Evolutionary conservation across 257 asterid genomes (phyloP).

Genomic region (Jasminum sambac): DNA sequence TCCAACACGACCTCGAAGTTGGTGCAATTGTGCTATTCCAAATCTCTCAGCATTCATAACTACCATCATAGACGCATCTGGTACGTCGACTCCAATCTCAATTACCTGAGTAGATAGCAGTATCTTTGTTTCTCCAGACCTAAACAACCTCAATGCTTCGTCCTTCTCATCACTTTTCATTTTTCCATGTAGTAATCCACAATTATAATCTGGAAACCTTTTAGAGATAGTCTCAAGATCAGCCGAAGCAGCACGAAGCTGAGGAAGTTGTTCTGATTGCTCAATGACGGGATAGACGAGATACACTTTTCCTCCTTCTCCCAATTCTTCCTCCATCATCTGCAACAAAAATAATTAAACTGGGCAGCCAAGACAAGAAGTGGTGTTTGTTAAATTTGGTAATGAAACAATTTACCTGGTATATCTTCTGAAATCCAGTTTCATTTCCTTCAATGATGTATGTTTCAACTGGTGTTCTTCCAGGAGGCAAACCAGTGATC

Average conservation of each 20-base stretch:
- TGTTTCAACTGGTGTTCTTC: slow-evolving; percentile 87
- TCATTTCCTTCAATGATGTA: slow-evolving; percentile 72
- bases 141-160: slow-evolving; percentile 66
- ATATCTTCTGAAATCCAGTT: slow-evolving; percentile 71
- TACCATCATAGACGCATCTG: slow-evolving; percentile 98
- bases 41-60: slow-evolving; percentile 96
- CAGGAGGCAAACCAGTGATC: slow-evolving; percentile 96
- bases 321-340: slow-evolving; percentile 85
- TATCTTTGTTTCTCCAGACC: slow-evolving; percentile 74
- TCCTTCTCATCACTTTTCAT: slow-evolving; percentile 84
- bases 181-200: slow-evolving; percentile 87
- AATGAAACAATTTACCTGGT: slow-evolving; percentile 50
- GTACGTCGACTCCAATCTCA: slow-evolving; percentile 93
- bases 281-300: slow-evolving; percentile 82
- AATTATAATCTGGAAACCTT: slow-evolving; percentile 55
- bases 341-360: slow-evolving; percentile 28
- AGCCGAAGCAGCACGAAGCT: slow-evolving; percentile 85
- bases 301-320: slow-evolving; percentile 75
- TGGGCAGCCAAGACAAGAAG: background rate
- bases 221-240: slow-evolving; percentile 65
- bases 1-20: slow-evolving; percentile 93
- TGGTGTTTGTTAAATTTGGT: background rate
- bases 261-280: slow-evolving; percentile 91
- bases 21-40: slow-evolving; percentile 92
- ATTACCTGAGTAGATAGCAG: slow-evolving; percentile 91